These are phyloP conservation scores for Aureobasidium lini DNA, from an alignment of 2,329 filamentous ascomycete genomes.

Conservation along the genomic window DNA sequence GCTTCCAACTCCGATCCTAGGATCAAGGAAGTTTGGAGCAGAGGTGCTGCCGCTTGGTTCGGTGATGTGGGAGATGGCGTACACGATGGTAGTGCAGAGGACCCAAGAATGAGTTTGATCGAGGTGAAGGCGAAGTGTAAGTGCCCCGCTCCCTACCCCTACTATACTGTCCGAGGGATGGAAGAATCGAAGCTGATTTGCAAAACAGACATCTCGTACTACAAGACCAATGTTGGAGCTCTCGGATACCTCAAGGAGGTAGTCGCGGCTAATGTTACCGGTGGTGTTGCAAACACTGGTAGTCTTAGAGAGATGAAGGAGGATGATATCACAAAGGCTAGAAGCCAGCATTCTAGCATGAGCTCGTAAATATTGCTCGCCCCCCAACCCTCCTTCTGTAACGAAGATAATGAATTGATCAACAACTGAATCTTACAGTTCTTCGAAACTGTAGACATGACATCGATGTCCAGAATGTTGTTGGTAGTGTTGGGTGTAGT, in stretches of 20 bases:
- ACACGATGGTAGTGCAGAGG: constrained; percentile 38
- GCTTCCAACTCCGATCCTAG: constrained; percentile 38
- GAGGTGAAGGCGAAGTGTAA: constrained; percentile 30
- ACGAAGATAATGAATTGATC: neutral
- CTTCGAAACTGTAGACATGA: constrained; percentile 5
- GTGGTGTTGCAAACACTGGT: constrained; percentile 29
- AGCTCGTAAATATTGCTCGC: constrained; percentile 16
- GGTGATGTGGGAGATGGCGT: constrained; percentile 44
- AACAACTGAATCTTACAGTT: constrained; percentile 1
- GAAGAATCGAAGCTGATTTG: neutral
- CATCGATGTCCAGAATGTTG: neutral
- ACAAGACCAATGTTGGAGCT: constrained; percentile 23
- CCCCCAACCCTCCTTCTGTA: neutral
- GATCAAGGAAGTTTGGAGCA: constrained; percentile 41
- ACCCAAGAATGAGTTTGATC: constrained; percentile 41
- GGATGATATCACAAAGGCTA: constrained; percentile 26
- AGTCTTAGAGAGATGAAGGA: constrained; percentile 26
- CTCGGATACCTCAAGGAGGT: constrained; percentile 28
- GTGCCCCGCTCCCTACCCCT: constrained; percentile 6
- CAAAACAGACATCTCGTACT: constrained; percentile 27
- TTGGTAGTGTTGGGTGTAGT: neutral
- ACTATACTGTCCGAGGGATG: too few species aligned
- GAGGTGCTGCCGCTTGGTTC: constrained; percentile 39
- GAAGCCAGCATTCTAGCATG: constrained; percentile 22
- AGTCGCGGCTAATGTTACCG: constrained; percentile 24